Evolutionary conservation across 2,329 filamentous ascomycete species (phyloP), one percentile per base, ranked within the genome.

Genomic region (Aspergillus sp.): DNA sequence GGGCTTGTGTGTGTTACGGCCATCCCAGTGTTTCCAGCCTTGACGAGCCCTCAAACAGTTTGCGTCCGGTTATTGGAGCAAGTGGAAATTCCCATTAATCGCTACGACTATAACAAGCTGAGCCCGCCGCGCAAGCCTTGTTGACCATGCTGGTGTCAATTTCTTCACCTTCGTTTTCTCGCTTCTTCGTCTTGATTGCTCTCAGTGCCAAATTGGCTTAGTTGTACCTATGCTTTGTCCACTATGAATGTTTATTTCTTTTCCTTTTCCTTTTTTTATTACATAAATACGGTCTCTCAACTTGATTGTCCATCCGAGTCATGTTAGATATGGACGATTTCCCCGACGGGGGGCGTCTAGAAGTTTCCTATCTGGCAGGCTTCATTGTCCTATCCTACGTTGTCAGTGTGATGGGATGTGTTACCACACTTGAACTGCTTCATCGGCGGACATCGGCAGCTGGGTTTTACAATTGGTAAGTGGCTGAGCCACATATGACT

Each of bases 381-480:
- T 88, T 90, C 65, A 82, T 93, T 12, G 81, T 87, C 23, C 80
- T 91, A 9, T 88, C 86, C 1, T 89, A 84, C 65, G 75, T 89
- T 44, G 80, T 88, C 63, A 95, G 91, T 68, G 85, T 90, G 61
- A 79, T 90, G 62, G 92, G 92, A 61, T 88, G 90, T 49, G 82
- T 86, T 51, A 91, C 91, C 3, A 93, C 91, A 0, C 80, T 96
- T 33, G 92, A 96, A 73, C 78, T 96, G 58, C 85, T 96, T 52
- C 90, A 95, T 70, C 80, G 90, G 58, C 82, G 90, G 64, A 91
- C 89, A 1, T 86, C 88, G 2, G 83, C 83, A 54, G 84, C 84
- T 68, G 89, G 89, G 8, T 72, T 83, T 55, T 85, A 86, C 69
- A 91, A 91, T 67, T 86, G 89, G 88, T 89, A 81, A 55, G 80